Conservation (phyloP, 1,284 basidiomycete genomes). For the Abortiporus biennis region DNA sequence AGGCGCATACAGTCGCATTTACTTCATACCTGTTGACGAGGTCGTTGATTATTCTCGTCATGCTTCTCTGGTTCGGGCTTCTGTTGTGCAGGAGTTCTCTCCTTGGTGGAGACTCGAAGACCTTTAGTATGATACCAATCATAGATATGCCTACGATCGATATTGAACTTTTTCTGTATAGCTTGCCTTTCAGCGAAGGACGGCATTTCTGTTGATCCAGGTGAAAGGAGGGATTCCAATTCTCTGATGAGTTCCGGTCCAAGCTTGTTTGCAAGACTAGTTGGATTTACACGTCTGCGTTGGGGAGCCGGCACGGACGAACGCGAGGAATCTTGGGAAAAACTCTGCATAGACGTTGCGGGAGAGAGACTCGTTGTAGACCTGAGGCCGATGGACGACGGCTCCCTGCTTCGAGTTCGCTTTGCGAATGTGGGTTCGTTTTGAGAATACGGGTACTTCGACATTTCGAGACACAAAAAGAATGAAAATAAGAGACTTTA, state of each 20-base stretch:
- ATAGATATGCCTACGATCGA: constrained; percentile 68
- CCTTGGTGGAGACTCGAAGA: constrained; percentile 48
- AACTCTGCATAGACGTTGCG: not conserved
- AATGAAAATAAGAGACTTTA: too few relatives aligned
- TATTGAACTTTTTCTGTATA: constrained; percentile 58
- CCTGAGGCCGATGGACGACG: too few relatives aligned
- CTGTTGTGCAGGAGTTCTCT: too few relatives aligned
- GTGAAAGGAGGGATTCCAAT: constrained; percentile 56
- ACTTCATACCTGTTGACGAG: not conserved
- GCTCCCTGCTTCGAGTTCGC: too few relatives aligned
- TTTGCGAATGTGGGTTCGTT: too few relatives aligned
- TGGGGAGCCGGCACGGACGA: too few relatives aligned
- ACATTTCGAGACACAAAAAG: too few relatives aligned
- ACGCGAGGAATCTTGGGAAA: too few relatives aligned
- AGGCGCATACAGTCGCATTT: not conserved
- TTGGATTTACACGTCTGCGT: constrained; percentile 31
- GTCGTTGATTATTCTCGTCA: too few relatives aligned
- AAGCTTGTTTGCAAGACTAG: constrained; percentile 55
- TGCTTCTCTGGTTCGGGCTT: too few relatives aligned
- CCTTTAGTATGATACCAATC: constrained; percentile 68
- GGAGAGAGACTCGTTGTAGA: not conserved
- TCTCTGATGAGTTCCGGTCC: constrained; percentile 60
- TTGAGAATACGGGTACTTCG: too few relatives aligned
- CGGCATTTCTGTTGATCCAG: constrained; percentile 68
- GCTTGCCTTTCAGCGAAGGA: constrained; percentile 61